Evolutionary conservation across 257 asterid genomes (phyloP).

Genomic region (Solanum sitiens): DNA sequence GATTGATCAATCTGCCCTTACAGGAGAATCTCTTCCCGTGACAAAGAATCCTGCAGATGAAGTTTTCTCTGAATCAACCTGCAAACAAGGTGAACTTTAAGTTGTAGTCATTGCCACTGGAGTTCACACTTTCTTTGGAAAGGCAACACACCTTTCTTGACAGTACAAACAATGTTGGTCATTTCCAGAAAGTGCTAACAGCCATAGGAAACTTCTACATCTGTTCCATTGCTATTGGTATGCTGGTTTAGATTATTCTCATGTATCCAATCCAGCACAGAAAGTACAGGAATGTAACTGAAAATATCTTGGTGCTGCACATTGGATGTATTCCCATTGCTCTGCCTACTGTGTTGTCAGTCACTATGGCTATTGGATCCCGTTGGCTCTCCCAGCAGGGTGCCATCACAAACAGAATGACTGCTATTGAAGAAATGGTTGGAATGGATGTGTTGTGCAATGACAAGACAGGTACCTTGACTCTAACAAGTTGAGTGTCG

Average conservation of each 20-base stretch:
- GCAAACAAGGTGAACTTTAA: slow-evolving; percentile 95
- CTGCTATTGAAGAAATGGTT: slow-evolving; percentile 96
- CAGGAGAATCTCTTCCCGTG: slow-evolving; percentile 93
- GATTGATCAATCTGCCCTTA: slow-evolving; percentile 91
- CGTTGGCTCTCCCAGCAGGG: slow-evolving; percentile 96
- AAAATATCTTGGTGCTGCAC: slow-evolving; percentile 86
- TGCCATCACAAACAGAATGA: slow-evolving; percentile 96
- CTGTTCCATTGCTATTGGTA: slow-evolving; percentile 86
- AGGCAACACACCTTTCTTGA: slow-evolving; percentile 99
- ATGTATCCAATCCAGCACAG: slow-evolving; percentile 97
- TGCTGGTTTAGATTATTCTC: slow-evolving; percentile 68
- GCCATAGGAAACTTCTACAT: slow-evolving; percentile 96
- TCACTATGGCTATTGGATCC: slow-evolving; percentile 97
- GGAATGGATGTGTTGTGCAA: slow-evolving; percentile 97
- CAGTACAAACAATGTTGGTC: slow-evolving; percentile 96
- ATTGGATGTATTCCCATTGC: slow-evolving; percentile 98
- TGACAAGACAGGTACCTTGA: slow-evolving; percentile 93
- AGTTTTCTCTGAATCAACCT: slow-evolving; percentile 90
- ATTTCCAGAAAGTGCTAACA: slow-evolving; percentile 93
- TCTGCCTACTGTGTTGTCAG: slow-evolving; percentile 94
- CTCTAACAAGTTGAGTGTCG: slow-evolving; percentile 77
- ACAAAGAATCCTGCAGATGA: slow-evolving; percentile 74
- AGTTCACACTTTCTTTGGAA: slow-evolving; percentile 92
- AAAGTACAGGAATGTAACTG: slow-evolving; percentile 74
- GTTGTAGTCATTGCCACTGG: slow-evolving; percentile 97